Conservation (phyloP, 2,329 filamentous ascomycete genomes). For the Daldinia sp. region DNA sequence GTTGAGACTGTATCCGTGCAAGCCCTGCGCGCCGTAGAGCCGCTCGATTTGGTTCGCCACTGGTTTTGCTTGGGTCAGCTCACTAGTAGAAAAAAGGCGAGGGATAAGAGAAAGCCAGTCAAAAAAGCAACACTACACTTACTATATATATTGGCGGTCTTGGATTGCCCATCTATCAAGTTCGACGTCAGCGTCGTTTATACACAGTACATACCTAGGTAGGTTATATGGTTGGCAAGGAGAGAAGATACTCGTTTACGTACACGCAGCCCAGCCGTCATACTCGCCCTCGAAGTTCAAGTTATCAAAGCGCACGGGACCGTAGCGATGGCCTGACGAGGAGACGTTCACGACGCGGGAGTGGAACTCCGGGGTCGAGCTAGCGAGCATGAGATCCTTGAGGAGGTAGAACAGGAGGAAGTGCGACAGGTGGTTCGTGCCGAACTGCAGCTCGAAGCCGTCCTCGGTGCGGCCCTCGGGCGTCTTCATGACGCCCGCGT, state of each 20-base stretch:
- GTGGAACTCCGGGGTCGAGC: conserved; percentile 51
- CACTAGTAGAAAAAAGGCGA: neutral
- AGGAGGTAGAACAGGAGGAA: conserved; percentile 67
- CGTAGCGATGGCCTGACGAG: neutral
- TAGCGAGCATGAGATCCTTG: conserved; percentile 57
- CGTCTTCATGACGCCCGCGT: conserved; percentile 3
- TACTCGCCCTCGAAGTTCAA: neutral
- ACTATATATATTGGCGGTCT: conserved; percentile 3
- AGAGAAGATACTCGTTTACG: neutral
- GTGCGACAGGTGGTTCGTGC: conserved; percentile 65
- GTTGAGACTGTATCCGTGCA: conserved; percentile 59
- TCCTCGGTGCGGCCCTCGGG: neutral
- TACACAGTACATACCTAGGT: neutral
- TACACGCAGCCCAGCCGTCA: neutral
- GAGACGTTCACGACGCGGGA: neutral
- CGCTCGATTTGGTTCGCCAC: conserved; percentile 62
- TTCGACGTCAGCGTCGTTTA: neutral
- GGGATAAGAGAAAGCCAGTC: neutral
- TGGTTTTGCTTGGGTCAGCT: neutral
- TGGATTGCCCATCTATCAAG: neutral
- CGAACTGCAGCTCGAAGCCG: conserved; percentile 57
- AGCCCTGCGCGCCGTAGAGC: conserved; percentile 55
- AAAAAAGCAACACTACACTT: neutral
- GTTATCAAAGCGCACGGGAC: neutral
- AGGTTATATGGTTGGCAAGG: no score